A percentile compares a stretch with the other conserved stretches of the same genome.
These are phyloP conservation scores for Aeschynomene evenia DNA, from an alignment of 306 rosid genomes.

Conservation along the genomic window DNA sequence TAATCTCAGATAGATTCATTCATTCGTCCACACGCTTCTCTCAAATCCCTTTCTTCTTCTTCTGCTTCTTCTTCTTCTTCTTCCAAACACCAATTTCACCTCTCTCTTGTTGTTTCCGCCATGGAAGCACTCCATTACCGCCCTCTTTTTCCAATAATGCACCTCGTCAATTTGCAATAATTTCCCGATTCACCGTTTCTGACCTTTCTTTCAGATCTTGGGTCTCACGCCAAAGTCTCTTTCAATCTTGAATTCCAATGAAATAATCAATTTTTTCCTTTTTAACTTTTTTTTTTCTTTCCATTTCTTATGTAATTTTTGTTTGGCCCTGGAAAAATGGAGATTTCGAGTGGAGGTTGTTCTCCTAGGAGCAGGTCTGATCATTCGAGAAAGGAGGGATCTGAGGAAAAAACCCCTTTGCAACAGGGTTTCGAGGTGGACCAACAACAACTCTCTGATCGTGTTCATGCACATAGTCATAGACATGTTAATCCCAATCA, in stretches of 20 bases:
- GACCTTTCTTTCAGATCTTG: constrained; percentile 36
- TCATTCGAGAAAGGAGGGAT: constrained; percentile 54
- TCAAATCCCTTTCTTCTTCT: constrained; percentile 20
- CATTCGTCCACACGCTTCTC: not conserved
- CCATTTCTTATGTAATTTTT: not conserved
- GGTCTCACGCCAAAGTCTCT: not conserved
- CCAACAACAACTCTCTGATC: constrained; percentile 21
- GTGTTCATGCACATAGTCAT: not conserved
- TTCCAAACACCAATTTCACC: not conserved
- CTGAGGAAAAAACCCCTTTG: constrained; percentile 42
- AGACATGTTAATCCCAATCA: constrained; percentile 8
- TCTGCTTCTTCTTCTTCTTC: not conserved
- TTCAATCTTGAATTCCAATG: constrained; percentile 16
- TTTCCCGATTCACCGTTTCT: constrained; percentile 13
- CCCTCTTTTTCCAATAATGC: not conserved
- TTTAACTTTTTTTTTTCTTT: not conserved
- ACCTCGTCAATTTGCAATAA: constrained; percentile 25
- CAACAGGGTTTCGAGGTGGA: constrained; percentile 41
- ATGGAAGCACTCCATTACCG: not conserved
- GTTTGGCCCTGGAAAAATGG: constrained; percentile 47
- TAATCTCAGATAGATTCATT: not conserved
- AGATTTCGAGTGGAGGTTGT: constrained; percentile 42
- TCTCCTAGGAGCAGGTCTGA: constrained; percentile 62
- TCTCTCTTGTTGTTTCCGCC: constrained; percentile 28
- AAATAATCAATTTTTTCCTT: constrained; percentile 11